A percentile compares a stretch with the other conserved stretches of the same genome.
Evolutionary conservation across 2,329 filamentous ascomycete species (phyloP).

Genomic region (Exserohilum rostratum): DNA sequence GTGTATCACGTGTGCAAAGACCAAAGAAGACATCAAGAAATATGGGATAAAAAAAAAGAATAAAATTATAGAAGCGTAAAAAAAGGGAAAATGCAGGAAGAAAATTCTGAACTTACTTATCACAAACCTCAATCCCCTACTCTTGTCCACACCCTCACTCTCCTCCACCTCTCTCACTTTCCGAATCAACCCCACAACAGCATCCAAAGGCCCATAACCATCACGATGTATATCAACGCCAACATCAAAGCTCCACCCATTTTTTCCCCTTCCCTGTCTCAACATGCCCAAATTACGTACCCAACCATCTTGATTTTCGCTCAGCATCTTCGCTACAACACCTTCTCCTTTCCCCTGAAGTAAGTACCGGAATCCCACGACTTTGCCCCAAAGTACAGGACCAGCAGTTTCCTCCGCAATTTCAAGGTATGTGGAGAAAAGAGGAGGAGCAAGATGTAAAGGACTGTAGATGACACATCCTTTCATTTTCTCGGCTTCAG

Average conservation of each 20-base stretch:
- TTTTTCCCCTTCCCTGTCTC: constrained; percentile 62
- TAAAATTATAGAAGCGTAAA: too few relatives aligned
- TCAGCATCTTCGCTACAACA: constrained; percentile 57
- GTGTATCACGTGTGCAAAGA: neutral
- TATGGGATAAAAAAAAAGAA: neutral
- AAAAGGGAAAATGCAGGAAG: too few relatives aligned
- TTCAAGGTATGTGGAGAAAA: constrained; percentile 69
- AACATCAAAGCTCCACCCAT: constrained; percentile 76
- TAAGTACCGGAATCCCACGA: constrained; percentile 83
- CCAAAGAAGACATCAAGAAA: neutral
- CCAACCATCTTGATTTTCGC: constrained; percentile 42
- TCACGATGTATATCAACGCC: constrained; percentile 81
- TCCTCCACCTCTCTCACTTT: constrained; percentile 53
- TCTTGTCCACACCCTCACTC: constrained; percentile 61
- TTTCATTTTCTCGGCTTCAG: constrained; percentile 59
- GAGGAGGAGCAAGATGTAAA: constrained; percentile 66
- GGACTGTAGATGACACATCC: constrained; percentile 89
- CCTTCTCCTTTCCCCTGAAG: constrained; percentile 63
- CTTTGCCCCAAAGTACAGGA: constrained; percentile 64
- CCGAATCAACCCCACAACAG: constrained; percentile 44
- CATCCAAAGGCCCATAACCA: constrained; percentile 65
- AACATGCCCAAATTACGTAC: neutral
- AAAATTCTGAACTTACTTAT: constrained; percentile 75
- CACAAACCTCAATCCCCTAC: constrained; percentile 64
- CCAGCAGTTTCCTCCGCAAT: constrained; percentile 67